These are phyloP conservation scores for Tylopilus intermedius DNA, from an alignment of 768 basidiomycete genomes.

Conservation along the genomic window DNA sequence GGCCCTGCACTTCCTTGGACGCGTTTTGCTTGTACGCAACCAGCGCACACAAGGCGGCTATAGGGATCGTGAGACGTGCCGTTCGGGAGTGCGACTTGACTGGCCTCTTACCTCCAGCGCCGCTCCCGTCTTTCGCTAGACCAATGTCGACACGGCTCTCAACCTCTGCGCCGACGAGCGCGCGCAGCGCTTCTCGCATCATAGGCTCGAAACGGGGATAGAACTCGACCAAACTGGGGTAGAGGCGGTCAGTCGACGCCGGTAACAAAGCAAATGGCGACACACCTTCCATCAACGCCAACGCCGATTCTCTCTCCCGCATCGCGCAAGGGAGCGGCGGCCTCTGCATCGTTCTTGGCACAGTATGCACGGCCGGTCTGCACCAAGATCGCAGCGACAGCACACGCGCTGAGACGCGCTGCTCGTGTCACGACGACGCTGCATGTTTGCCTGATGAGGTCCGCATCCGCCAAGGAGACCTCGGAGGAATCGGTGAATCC, in stretches of 20 bases:
- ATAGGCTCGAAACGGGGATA: slow-evolving; percentile 82
- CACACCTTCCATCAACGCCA: slow-evolving; percentile 90
- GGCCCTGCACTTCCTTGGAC: slow-evolving; percentile 9
- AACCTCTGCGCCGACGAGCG: slow-evolving; percentile 72
- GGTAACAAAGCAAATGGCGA: neutral
- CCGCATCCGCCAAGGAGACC: slow-evolving; percentile 56
- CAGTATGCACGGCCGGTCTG: slow-evolving; percentile 72
- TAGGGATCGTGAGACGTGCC: slow-evolving; percentile 4
- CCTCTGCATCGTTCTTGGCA: slow-evolving; percentile 29
- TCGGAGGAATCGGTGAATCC: slow-evolving; percentile 47
- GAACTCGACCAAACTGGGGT: slow-evolving; percentile 75
- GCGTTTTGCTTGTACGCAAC: slow-evolving; percentile 26
- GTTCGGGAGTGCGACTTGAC: neutral
- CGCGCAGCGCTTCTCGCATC: slow-evolving; percentile 68
- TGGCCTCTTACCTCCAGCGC: slow-evolving; percentile 80
- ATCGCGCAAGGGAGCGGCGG: slow-evolving; percentile 16
- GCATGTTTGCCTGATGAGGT: slow-evolving; percentile 80
- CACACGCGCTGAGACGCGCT: slow-evolving; percentile 77
- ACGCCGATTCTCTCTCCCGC: slow-evolving; percentile 59
- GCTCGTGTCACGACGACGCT: slow-evolving; percentile 77
- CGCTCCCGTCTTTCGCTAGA: slow-evolving; percentile 95
- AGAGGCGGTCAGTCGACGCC: neutral
- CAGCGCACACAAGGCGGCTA: slow-evolving; percentile 85
- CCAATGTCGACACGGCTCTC: slow-evolving; percentile 82
- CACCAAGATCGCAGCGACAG: slow-evolving; percentile 77